Conservation (phyloP, 2,329 filamentous ascomycete species). For the Huntiella bhutanensis region DNA sequence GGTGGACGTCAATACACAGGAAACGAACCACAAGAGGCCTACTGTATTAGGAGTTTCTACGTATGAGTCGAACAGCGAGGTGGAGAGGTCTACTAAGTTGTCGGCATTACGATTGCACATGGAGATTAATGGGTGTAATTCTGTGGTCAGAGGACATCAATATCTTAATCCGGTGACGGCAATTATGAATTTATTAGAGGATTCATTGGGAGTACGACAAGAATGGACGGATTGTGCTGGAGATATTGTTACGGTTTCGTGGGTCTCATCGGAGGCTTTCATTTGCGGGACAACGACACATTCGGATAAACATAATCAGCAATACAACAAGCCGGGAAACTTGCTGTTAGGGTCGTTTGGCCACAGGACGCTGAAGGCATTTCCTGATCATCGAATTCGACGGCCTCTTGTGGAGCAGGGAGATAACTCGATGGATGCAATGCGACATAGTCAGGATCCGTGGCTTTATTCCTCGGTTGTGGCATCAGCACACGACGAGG, state of each 20-base stretch:
- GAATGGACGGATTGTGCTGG: constrained; percentile 44
- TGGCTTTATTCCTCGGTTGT: constrained; percentile 48
- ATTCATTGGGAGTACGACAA: constrained; percentile 28
- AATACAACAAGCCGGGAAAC: constrained; percentile 48
- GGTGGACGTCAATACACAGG: constrained; percentile 18
- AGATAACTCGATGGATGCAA: constrained; percentile 35
- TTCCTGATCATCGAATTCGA: constrained; percentile 36
- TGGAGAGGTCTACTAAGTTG: constrained; percentile 17
- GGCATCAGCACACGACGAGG: constrained; percentile 35
- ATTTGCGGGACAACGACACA: constrained; percentile 45
- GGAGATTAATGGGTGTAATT: constrained; percentile 27
- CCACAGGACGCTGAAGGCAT: constrained; percentile 27
- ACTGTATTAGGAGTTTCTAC: constrained; percentile 13
- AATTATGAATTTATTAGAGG: constrained; percentile 28
- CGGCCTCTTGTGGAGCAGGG: constrained; percentile 33
- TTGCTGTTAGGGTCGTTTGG: constrained; percentile 33
- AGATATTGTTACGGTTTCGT: constrained; percentile 38
- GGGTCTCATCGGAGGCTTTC: constrained; percentile 34
- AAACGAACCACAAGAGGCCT: constrained; percentile 13
- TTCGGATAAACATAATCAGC: constrained; percentile 43
- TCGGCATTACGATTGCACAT: constrained; percentile 28
- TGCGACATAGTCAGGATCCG: constrained; percentile 38
- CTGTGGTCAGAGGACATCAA: constrained; percentile 23
- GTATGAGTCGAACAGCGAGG: constrained; percentile 12
- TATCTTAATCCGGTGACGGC: constrained; percentile 27